Conservation (phyloP, 495 filamentous ascomycete species). For the Podospora appendiculata region DNA sequence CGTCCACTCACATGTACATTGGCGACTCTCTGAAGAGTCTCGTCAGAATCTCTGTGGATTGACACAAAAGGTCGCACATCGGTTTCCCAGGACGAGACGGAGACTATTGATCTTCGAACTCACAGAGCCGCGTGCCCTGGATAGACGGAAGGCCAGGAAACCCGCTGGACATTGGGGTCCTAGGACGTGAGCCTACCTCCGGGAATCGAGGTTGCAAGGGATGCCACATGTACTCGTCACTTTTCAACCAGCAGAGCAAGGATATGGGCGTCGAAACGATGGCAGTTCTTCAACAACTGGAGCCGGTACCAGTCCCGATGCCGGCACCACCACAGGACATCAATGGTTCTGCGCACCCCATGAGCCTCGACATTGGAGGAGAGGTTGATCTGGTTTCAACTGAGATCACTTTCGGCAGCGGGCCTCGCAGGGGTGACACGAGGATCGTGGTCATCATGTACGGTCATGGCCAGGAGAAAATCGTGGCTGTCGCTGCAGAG, state of each 20-base stretch:
- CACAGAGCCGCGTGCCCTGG: too few relatives aligned
- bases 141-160: too few relatives aligned
- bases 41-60: too few relatives aligned
- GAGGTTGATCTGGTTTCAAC: slow-evolving; percentile 13
- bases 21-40: too few relatives aligned
- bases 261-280: slow-evolving; percentile 2
- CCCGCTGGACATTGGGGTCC: neutral
- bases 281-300: slow-evolving; percentile 25
- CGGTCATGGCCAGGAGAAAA: slow-evolving; percentile 51
- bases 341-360: slow-evolving; percentile 13
- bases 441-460: slow-evolving; percentile 55
- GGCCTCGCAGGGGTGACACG: slow-evolving; percentile 37
- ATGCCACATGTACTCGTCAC: neutral
- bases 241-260: neutral
- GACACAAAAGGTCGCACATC: too few relatives aligned
- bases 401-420: slow-evolving; percentile 23
- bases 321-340: slow-evolving; percentile 25
- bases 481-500: slow-evolving; percentile 61
- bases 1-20: too few relatives aligned
- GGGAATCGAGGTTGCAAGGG: too few relatives aligned
- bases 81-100: too few relatives aligned
- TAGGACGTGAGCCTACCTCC: neutral
- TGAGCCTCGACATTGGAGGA: slow-evolving; percentile 22
- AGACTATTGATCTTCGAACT: too few relatives aligned
- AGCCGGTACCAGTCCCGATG: slow-evolving; percentile 24